Percentiles rank a stretch among this genome's conserved stretches.
Conservation (phyloP, 1,139 yeast genomes). For the Sporopachydermia cereana region DNA sequence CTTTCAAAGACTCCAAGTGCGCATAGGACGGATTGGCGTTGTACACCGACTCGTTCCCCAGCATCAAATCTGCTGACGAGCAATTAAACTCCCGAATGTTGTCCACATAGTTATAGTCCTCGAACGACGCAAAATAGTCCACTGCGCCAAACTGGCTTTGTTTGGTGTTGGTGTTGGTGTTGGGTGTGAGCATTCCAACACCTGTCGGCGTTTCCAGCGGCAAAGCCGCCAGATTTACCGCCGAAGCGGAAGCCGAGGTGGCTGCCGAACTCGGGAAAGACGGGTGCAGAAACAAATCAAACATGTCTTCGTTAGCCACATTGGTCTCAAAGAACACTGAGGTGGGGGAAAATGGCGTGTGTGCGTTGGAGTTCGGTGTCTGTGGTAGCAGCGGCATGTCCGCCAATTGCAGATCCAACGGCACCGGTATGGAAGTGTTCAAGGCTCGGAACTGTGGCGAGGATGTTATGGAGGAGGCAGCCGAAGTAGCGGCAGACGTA, state of each 20-base stretch:
- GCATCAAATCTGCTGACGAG: neutral
- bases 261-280: neutral
- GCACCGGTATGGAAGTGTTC: neutral
- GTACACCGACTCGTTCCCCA: neutral
- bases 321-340: slow-evolving; percentile 17
- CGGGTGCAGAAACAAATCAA: slow-evolving; percentile 6
- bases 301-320: neutral
- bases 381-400: neutral
- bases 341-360: slow-evolving; percentile 35
- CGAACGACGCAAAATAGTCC: slow-evolving; percentile 5
- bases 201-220: neutral
- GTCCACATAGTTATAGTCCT: slow-evolving; percentile 4
- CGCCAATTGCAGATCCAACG: neutral
- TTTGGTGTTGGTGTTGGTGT: neutral
- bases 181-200: neutral
- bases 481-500: neutral
- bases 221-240: neutral
- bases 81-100: slow-evolving; percentile 4
- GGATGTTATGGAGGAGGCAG: slow-evolving; percentile 4
- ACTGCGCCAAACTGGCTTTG: neutral
- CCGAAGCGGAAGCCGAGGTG: neutral
- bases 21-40: slow-evolving; percentile 4
- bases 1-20: slow-evolving; percentile 5
- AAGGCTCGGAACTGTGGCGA: neutral
- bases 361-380: neutral